Evolutionary conservation across 2,329 filamentous ascomycete species (phyloP), one percentile per base, ranked within the genome.

Genomic region (Dryadomyces quercus-mongolicae): DNA sequence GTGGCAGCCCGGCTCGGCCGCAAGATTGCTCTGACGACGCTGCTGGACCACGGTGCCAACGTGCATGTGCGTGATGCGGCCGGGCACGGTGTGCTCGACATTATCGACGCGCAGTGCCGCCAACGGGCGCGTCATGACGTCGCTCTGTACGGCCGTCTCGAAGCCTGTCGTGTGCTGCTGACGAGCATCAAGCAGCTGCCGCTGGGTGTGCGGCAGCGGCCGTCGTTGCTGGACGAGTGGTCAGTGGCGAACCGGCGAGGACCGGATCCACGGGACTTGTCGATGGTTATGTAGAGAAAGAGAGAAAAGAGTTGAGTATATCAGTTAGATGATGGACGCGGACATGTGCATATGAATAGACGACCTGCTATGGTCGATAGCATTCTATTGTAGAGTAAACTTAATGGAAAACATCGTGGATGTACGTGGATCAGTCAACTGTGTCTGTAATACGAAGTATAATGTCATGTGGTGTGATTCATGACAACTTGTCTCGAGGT

Each of bases 1-100:
- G 61, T 81, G 9, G 77, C 78, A 0, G 75, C 76, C 2, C 70
- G 75, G 2, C 67, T 72, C 20, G 77, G 78, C 0, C 71, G 74
- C 52, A 80, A 79, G 63, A 68, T 76, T 2, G 77, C 77, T 1
- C 64, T 75, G 31, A 70, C 69, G 13, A 70, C 71, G 8, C 64
- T 73, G 8, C 62, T 73, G 1, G 62, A 67, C 20, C 61, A 62
- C 43, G 70, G 71, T 1, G 69, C 68, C 18, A 66, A 68, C 20
- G 60, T 63, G 12, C 63, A 67, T 21, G 62, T 62, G 0, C 63
- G 62, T 20, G 65, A 63, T 2, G 46, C 65, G 2, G 62, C 60
- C 0, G 70, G 70, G 12, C 54, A 61, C 6, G 62, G 65, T 2
- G 62, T 72, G 2, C 59, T 73, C 66, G 58, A 62, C 42, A 55